Percentiles rank a stretch among this genome's conserved stretches.
Evolutionary conservation across 225 moss, liverwort and hornwort genomes (phyloP).

Genomic region (Straminergon stramineum): DNA sequence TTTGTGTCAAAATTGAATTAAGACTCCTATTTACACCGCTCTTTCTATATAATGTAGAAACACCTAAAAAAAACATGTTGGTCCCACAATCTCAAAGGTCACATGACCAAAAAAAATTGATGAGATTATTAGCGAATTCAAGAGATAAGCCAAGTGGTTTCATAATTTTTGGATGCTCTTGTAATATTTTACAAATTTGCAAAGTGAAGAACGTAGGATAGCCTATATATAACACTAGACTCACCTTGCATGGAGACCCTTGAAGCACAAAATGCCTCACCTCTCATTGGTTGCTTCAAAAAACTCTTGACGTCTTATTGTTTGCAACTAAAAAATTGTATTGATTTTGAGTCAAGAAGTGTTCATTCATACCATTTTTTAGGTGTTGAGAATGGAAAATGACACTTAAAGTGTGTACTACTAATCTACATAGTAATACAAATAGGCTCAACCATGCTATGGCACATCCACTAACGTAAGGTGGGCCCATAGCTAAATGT

Average conservation of each 20-base stretch:
- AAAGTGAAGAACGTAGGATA: not conserved
- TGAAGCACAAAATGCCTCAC: not conserved
- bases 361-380: not conserved
- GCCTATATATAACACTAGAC: accelerated
- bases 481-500: accelerated
- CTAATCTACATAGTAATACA: not conserved
- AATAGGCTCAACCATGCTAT: accelerated
- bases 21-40: not conserved
- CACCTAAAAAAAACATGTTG: not conserved
- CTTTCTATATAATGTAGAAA: not conserved
- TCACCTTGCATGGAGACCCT: not conserved
- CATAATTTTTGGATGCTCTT: accelerated
- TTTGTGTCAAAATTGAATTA: not conserved
- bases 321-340: not conserved
- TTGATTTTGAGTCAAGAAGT: not conserved
- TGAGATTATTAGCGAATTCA: not conserved
- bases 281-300: not conserved
- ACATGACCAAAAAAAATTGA: not conserved
- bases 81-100: not conserved
- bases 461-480: not conserved
- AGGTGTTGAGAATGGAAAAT: accelerated
- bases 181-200: not conserved
- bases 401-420: not conserved
- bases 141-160: accelerated
- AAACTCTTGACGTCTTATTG: no score